phyloP scores from a whole-genome alignment of 257 asterid genomes.

The Solanum pinnatisectum region DNA sequence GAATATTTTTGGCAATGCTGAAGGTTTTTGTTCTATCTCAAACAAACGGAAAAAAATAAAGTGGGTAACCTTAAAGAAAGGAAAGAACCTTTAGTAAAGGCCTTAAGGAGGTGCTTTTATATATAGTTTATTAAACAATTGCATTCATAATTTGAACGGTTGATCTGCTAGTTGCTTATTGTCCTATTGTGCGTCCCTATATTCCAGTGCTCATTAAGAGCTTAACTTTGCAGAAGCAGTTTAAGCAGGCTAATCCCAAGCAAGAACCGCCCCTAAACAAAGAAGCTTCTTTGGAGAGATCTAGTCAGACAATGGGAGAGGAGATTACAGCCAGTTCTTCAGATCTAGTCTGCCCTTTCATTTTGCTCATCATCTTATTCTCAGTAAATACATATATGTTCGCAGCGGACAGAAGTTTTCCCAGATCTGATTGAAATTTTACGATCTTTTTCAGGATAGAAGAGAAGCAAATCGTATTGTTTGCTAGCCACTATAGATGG shows the following conservation, averaged over 20 bases:
- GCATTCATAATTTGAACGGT: background rate
- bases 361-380: background rate
- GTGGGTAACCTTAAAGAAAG: background rate
- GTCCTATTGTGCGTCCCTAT: background rate
- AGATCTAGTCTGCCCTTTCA: background rate
- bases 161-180: background rate
- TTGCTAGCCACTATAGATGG: background rate
- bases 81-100: background rate
- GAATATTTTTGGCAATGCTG: background rate
- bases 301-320: background rate
- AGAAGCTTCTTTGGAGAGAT: conserved; percentile 15
- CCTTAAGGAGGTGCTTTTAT: background rate
- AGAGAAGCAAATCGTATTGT: background rate
- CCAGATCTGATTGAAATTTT: background rate
- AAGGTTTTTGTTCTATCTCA: background rate
- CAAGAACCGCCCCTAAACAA: conserved; percentile 12
- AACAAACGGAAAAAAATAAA: background rate
- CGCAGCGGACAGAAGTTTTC: background rate
- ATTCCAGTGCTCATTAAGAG: background rate
- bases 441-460: background rate
- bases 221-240: conserved; percentile 55
- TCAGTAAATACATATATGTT: background rate
- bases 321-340: background rate
- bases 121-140: background rate
- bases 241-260: conserved; percentile 26